A percentile compares a stretch with the other conserved stretches of the same genome.
These are phyloP conservation scores for Fusarium papillatum DNA, from an alignment of 2,329 filamentous ascomycete species.

Conservation along the genomic window DNA sequence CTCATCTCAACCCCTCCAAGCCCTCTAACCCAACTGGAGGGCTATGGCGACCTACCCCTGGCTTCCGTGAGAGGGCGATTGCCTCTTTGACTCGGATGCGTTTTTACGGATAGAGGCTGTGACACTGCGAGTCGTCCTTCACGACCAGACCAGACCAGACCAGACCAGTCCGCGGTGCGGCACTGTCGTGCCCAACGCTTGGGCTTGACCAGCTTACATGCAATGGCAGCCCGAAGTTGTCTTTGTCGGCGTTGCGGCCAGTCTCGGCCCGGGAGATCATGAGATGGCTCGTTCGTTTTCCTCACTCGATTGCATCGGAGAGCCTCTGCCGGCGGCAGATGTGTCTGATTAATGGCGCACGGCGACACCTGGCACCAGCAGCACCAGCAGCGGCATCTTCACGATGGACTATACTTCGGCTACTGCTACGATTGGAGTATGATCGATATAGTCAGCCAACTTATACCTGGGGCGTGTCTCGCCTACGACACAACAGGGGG, in stretches of 20 bases:
- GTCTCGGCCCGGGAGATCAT: neutral
- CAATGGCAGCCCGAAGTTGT: conserved; percentile 20
- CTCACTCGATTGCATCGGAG: neutral
- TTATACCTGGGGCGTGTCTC: neutral
- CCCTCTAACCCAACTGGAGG: conserved; percentile 1
- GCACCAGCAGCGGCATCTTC: neutral
- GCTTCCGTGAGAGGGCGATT: conserved; percentile 7
- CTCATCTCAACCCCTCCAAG: conserved; percentile 17
- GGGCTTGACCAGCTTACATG: conserved; percentile 3
- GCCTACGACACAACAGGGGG: neutral
- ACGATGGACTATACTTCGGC: neutral
- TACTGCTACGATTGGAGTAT: neutral
- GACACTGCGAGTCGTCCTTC: neutral
- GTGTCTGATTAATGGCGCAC: neutral
- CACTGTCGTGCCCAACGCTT: neutral
- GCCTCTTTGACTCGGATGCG: conserved; percentile 14
- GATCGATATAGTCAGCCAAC: neutral
- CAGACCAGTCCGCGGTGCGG: neutral
- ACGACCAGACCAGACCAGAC: neutral
- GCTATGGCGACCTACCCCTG: conserved; percentile 1
- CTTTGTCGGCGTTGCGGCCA: conserved; percentile 11
- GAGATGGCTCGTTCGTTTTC: neutral
- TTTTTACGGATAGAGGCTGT: conserved; percentile 1
- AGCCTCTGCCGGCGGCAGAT: neutral
- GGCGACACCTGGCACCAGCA: neutral